phyloP scores from a whole-genome alignment of 2,329 filamentous ascomycete genomes.

The Colletotrichum cereale region DNA sequence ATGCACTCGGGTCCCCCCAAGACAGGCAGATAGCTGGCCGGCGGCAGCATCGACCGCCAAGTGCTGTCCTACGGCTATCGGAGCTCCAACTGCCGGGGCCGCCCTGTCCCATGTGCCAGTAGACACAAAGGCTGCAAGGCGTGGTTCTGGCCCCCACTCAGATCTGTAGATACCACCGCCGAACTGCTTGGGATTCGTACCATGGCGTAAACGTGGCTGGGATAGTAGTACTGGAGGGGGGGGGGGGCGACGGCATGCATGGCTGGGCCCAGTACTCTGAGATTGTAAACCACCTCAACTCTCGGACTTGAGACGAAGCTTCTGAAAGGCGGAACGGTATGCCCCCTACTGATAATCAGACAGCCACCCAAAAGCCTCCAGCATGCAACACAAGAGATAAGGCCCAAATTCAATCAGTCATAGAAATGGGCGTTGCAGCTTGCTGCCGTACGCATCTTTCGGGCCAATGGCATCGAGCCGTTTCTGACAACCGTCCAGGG shows the following conservation, averaged over 20 bases:
- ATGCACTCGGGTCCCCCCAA: not conserved
- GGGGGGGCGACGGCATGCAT: not conserved
- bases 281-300: not conserved
- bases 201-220: constrained; percentile 1
- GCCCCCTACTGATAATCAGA: not conserved
- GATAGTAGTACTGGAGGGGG: not conserved
- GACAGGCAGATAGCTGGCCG: constrained; percentile 25
- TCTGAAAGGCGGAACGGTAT: not conserved
- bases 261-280: not conserved
- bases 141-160: constrained; percentile 17
- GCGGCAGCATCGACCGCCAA: constrained; percentile 30
- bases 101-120: constrained; percentile 22
- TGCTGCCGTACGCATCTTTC: constrained; percentile 1
- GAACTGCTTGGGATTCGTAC: not conserved
- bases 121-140: constrained; percentile 24
- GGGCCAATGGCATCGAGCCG: constrained; percentile 6
- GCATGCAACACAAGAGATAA: constrained; percentile 35
- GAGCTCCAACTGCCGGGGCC: constrained; percentile 31
- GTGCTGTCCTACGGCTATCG: constrained; percentile 25
- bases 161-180: constrained; percentile 2
- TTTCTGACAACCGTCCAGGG: not conserved
- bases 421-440: constrained; percentile 31
- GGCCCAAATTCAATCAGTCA: constrained; percentile 40
- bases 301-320: constrained; percentile 1
- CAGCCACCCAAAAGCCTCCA: not conserved